These are phyloP conservation scores for Ocimum tenuiflorum DNA, from an alignment of 257 asterid species.

Conservation along the genomic window DNA sequence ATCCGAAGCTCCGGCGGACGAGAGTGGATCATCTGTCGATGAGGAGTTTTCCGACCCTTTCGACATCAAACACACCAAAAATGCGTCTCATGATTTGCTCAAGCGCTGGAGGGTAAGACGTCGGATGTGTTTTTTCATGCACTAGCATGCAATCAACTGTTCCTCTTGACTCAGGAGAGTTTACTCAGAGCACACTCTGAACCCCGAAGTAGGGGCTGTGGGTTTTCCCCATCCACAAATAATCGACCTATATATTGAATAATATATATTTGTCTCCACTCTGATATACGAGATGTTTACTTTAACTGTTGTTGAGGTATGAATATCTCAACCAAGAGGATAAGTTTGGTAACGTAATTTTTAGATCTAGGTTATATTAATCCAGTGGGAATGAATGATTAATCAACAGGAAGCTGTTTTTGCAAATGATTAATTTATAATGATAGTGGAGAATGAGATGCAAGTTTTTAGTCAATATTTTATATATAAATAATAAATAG, in stretches of 20 bases:
- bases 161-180: not conserved
- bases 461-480: not conserved
- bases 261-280: not conserved
- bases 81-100: slow-evolving; percentile 60
- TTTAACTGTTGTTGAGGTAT: not conserved
- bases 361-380: not conserved
- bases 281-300: not conserved
- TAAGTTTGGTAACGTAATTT: not conserved
- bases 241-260: no score
- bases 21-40: slow-evolving; percentile 26
- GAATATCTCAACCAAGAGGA: not conserved
- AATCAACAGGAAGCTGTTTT: not conserved
- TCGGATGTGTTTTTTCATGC: not conserved
- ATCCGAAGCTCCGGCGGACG: slow-evolving; percentile 10
- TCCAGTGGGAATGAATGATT: not conserved
- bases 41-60: slow-evolving; percentile 64
- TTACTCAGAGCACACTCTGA: not conserved
- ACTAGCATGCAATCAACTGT: not conserved
- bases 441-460: not conserved
- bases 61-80: slow-evolving; percentile 69
- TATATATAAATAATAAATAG: not conserved
- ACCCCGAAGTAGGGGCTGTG: not conserved
- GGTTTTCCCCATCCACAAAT: no score
- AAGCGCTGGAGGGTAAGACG: slow-evolving; percentile 88
- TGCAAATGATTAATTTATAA: not conserved